Evolutionary conservation across 345 rosid species (phyloP).

Genomic region (Fremontodendron californicum): DNA sequence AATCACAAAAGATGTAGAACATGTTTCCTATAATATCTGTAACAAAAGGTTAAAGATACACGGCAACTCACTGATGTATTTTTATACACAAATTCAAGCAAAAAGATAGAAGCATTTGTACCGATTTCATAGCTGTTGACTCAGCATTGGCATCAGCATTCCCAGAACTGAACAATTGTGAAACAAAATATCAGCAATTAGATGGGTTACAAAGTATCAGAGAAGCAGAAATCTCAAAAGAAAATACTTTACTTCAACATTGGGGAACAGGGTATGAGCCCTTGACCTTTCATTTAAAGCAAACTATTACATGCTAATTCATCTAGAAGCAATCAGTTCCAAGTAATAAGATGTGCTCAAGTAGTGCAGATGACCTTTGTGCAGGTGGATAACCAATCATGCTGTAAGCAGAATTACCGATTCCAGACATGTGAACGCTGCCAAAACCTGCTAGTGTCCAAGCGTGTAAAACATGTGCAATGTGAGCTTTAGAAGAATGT

Average conservation of each 20-base stretch:
- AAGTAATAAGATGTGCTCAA: constrained; percentile 56
- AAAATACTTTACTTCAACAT: constrained; percentile 25
- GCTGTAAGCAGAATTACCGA: constrained; percentile 82
- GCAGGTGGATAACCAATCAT: constrained; percentile 87
- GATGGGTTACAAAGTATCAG: neutral
- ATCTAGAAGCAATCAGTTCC: constrained; percentile 33
- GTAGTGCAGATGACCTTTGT: constrained; percentile 95
- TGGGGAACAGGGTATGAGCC: constrained; percentile 33
- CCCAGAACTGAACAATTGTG: constrained; percentile 45
- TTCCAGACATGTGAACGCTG: constrained; percentile 89
- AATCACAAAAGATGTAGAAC: neutral
- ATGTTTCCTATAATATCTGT: neutral
- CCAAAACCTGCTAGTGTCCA: constrained; percentile 98
- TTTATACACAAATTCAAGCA: constrained; percentile 1
- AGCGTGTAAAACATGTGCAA: constrained; percentile 88
- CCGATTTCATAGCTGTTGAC: constrained; percentile 39
- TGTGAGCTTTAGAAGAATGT: constrained; percentile 72
- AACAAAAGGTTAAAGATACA: constrained; percentile 7
- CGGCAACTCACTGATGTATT: neutral
- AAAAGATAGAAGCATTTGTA: constrained; percentile 28
- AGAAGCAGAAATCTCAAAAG: constrained; percentile 16
- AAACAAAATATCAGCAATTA: constrained; percentile 18
- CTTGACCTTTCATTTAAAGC: constrained; percentile 33
- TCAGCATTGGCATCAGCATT: constrained; percentile 43
- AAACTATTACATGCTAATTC: constrained; percentile 33